Evolutionary conservation across 495 filamentous ascomycete species (phyloP).

Genomic region (Hypomontagnella monticulosa): DNA sequence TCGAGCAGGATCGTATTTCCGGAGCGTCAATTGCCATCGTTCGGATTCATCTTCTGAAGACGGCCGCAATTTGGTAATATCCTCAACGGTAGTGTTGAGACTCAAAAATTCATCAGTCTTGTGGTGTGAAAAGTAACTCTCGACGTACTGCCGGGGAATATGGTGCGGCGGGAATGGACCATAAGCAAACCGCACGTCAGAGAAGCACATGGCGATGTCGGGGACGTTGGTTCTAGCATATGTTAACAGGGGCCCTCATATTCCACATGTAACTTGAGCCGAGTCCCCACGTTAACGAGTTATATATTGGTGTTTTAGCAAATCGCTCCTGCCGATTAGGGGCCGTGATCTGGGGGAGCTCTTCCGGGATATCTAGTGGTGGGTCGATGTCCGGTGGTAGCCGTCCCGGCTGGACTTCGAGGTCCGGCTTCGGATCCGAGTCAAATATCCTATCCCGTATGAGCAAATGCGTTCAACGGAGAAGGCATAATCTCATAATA

Average conservation of each 20-base stretch:
- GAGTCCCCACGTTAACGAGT: slow-evolving; percentile 54
- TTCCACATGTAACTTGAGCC: not conserved
- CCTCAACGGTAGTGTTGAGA: slow-evolving; percentile 61
- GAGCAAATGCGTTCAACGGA: not conserved
- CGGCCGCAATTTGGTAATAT: slow-evolving; percentile 48
- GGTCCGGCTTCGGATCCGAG: slow-evolving; percentile 43
- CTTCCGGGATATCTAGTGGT: slow-evolving; percentile 51
- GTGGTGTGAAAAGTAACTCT: slow-evolving; percentile 58
- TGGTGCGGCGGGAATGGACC: slow-evolving; percentile 62
- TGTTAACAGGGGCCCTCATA: slow-evolving; percentile 1
- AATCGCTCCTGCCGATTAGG: slow-evolving; percentile 55
- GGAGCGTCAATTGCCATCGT: slow-evolving; percentile 57
- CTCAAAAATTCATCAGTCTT: slow-evolving; percentile 49
- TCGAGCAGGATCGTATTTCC: slow-evolving; percentile 51
- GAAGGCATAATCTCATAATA: not conserved
- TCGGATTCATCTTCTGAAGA: slow-evolving; percentile 20
- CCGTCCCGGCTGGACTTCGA: slow-evolving; percentile 49
- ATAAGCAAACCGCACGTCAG: slow-evolving; percentile 58
- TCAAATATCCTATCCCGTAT: slow-evolving; percentile 57
- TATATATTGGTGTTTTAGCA: slow-evolving; percentile 57
- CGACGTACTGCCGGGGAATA: slow-evolving; percentile 58
- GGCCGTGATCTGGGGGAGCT: slow-evolving; percentile 49
- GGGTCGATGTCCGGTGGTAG: slow-evolving; percentile 55
- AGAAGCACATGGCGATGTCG: slow-evolving; percentile 61
- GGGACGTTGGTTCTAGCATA: slow-evolving; percentile 58